phyloP scores from a whole-genome alignment of 2,329 filamentous ascomycete species.

The Lecanicillium sp. region DNA sequence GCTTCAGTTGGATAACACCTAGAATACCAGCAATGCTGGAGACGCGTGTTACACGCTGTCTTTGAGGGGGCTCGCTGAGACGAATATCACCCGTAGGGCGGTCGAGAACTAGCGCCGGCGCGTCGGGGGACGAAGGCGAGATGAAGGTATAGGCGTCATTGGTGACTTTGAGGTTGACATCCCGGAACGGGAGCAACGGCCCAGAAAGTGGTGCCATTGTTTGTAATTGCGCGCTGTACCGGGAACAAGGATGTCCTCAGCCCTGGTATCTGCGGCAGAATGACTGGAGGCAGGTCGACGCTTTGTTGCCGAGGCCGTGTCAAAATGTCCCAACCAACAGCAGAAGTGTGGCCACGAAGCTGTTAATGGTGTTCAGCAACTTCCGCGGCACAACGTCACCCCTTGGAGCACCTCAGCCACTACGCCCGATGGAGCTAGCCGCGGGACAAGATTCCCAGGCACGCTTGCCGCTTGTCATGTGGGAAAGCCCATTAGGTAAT shows the following conservation, averaged over 20 bases:
- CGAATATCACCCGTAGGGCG: constrained; percentile 86
- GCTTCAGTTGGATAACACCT: constrained; percentile 84
- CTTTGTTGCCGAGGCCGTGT: too few relatives aligned
- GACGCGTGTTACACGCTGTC: constrained; percentile 64
- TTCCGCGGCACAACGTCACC: constrained; percentile 5
- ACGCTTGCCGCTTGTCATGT: too few relatives aligned
- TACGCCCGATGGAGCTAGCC: not conserved
- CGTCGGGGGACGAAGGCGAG: constrained; percentile 85
- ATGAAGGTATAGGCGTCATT: constrained; percentile 92
- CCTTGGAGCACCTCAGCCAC: not conserved
- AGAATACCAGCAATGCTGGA: constrained; percentile 93
- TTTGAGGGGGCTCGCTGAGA: constrained; percentile 69
- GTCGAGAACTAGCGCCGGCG: constrained; percentile 81
- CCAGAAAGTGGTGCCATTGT: constrained; percentile 30
- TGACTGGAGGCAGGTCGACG: too few relatives aligned
- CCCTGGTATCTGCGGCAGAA: too few relatives aligned
- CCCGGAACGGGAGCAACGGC: constrained; percentile 64
- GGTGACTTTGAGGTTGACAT: constrained; percentile 94
- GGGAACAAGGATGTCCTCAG: not conserved
- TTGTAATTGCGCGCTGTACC: constrained; percentile 6
- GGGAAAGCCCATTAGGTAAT: too few relatives aligned
- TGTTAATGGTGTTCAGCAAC: constrained; percentile 1
- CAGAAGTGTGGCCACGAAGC: too few relatives aligned
- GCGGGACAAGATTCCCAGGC: not conserved
- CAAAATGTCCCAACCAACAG: too few relatives aligned